phyloP scores from a whole-genome alignment of 345 rosid species.

The Acer saccharum region DNA sequence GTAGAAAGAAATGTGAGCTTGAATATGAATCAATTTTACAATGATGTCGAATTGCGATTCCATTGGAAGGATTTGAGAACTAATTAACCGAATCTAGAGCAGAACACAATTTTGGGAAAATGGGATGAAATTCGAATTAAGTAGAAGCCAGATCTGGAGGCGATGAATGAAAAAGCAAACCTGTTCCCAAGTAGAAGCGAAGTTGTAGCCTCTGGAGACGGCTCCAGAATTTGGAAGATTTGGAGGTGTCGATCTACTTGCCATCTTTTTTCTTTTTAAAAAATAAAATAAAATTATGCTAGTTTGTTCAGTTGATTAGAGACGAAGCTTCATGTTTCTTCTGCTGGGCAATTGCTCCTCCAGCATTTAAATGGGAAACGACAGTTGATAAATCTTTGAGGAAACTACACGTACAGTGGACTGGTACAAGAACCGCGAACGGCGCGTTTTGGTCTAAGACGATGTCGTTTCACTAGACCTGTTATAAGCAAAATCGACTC shows the following conservation, averaged over 20 bases:
- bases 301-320: background rate
- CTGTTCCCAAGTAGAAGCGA: conserved; percentile 98
- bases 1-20: conserved; percentile 1
- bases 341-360: background rate
- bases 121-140: background rate
- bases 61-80: conserved; percentile 13
- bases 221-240: conserved; percentile 74
- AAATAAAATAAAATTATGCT: no score
- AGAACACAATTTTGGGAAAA: background rate
- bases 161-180: conserved; percentile 34
- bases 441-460: no score
- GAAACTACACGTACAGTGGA: no score
- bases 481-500: no score
- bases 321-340: background rate
- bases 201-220: conserved; percentile 87
- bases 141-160: conserved; percentile 13
- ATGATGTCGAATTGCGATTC: background rate
- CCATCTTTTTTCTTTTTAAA: conserved; percentile 30
- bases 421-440: no score
- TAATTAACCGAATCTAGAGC: background rate
- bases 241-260: conserved; percentile 52
- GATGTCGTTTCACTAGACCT: no score
- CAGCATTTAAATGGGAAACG: no score
- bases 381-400: no score
- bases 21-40: background rate